Evolutionary conservation across 768 basidiomycete genomes (phyloP).

Genomic region (Dioszegia hungarica): DNA sequence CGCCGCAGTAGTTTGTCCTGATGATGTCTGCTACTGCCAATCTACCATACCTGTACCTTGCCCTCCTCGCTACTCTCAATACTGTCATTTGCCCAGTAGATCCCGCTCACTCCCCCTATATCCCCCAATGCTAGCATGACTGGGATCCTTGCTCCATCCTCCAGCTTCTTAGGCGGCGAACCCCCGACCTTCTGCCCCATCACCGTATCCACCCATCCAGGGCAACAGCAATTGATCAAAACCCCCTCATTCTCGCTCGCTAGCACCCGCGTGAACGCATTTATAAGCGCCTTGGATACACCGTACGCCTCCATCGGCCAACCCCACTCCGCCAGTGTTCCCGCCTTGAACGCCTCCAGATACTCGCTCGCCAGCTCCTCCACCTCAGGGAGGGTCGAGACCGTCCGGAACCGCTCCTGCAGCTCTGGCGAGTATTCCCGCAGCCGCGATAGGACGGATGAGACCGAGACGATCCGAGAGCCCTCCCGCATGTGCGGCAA

Average conservation of each 20-base stretch:
- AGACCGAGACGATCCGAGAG: slow-evolving; percentile 1
- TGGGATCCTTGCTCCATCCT: slow-evolving; percentile 1
- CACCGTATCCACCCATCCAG: slow-evolving; percentile 5
- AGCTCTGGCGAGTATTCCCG: background rate
- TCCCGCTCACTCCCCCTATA: background rate
- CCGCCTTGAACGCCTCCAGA: background rate
- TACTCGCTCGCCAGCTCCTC: background rate
- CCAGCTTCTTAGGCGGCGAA: background rate
- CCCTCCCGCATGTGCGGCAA: background rate
- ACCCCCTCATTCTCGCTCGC: slow-evolving; percentile 1
- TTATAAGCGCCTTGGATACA: slow-evolving; percentile 5
- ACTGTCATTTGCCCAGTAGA: slow-evolving; percentile 4
- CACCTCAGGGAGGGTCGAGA: background rate
- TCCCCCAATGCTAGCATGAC: slow-evolving; percentile 1
- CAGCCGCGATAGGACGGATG: background rate
- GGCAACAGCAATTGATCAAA: slow-evolving; percentile 2
- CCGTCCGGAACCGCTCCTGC: background rate
- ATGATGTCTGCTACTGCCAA: no score
- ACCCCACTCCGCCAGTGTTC: background rate
- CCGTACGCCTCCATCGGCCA: background rate
- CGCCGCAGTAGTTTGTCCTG: no score
- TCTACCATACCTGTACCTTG: background rate
- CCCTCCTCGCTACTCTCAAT: background rate
- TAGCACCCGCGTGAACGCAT: slow-evolving; percentile 3
- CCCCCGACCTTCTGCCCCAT: slow-evolving; percentile 2